Percentiles rank a stretch among this genome's conserved stretches.
phyloP scores from a whole-genome alignment of 192 early-diverging fungal genomes.

The Backusella tarrabulga region DNA sequence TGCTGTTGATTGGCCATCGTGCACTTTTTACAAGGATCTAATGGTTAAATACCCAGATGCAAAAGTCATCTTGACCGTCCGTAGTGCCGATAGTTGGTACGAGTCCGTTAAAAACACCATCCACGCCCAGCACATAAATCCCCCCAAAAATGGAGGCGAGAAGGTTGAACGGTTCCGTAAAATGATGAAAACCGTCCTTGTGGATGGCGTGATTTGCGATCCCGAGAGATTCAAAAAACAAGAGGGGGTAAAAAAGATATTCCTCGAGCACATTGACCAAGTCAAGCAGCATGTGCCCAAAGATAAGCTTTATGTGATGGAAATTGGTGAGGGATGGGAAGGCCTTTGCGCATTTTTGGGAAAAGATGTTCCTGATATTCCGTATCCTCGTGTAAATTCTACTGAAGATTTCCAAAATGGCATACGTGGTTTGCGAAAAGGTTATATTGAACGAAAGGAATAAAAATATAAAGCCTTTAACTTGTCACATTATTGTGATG shows the following conservation, averaged over 20 bases:
- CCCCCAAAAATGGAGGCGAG: not conserved
- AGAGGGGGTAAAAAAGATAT: not conserved
- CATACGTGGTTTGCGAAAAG: not conserved
- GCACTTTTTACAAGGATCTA: no score
- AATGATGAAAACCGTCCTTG: not conserved
- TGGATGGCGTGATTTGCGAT: not conserved
- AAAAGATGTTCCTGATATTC: not conserved
- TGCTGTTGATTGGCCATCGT: conserved; percentile 23
- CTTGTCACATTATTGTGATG: no score
- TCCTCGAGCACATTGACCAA: not conserved
- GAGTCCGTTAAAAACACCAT: conserved; percentile 10
- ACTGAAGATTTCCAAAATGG: not conserved
- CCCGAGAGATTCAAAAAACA: not conserved
- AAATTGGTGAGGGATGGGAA: conserved; percentile 11
- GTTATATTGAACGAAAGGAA: not conserved
- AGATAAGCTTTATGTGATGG: not conserved
- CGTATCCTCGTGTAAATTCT: not conserved
- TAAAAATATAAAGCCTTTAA: no score
- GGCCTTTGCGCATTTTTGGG: conserved; percentile 2
- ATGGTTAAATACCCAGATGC: conserved; percentile 19
- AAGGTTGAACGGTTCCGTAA: not conserved
- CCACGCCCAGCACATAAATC: not conserved
- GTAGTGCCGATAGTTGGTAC: conserved; percentile 23
- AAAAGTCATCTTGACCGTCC: conserved; percentile 17
- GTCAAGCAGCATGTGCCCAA: not conserved